phyloP scores from a whole-genome alignment of 352 stramenopile species.

The Blastocystis sp. region DNA sequence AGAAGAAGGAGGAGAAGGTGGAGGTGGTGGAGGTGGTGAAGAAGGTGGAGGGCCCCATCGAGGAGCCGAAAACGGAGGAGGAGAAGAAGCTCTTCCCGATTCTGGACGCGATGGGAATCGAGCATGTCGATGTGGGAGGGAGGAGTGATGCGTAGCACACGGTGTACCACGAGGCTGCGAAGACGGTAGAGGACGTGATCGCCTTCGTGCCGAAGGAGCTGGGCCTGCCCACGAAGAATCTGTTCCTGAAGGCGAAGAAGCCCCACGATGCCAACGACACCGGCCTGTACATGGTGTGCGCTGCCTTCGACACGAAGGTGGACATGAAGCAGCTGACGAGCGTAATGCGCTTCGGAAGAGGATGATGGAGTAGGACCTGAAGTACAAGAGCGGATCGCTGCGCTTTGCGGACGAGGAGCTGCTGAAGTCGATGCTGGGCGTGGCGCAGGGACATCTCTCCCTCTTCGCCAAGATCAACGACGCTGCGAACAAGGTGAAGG shows the following conservation, averaged over 20 bases:
- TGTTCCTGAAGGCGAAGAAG: constrained; percentile 69
- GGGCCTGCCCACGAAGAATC: constrained; percentile 62
- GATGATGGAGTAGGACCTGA: constrained; percentile 26
- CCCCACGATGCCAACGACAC: constrained; percentile 15
- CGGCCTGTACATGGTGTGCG: constrained; percentile 61
- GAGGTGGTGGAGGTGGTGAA: background rate
- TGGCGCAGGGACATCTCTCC: constrained; percentile 63
- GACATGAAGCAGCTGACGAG: constrained; percentile 68
- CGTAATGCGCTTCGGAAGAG: background rate
- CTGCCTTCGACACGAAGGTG: constrained; percentile 49
- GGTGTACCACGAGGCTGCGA: constrained; percentile 43
- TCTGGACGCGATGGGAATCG: constrained; percentile 46
- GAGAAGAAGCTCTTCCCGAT: constrained; percentile 47
- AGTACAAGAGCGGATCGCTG: constrained; percentile 69
- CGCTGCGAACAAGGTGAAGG: constrained; percentile 45
- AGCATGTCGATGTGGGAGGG: background rate
- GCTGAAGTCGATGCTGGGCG: constrained; percentile 26
- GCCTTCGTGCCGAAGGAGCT: background rate
- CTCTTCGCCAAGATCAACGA: constrained; percentile 66
- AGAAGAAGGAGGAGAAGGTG: background rate
- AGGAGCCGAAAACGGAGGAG: constrained; percentile 2
- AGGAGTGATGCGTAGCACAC: constrained; percentile 5
- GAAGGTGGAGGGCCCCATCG: background rate
- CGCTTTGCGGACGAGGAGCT: constrained; percentile 57
- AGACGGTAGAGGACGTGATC: constrained; percentile 68